Evolutionary conservation across 768 basidiomycete genomes (phyloP).

Genomic region (Suillus placidus): DNA sequence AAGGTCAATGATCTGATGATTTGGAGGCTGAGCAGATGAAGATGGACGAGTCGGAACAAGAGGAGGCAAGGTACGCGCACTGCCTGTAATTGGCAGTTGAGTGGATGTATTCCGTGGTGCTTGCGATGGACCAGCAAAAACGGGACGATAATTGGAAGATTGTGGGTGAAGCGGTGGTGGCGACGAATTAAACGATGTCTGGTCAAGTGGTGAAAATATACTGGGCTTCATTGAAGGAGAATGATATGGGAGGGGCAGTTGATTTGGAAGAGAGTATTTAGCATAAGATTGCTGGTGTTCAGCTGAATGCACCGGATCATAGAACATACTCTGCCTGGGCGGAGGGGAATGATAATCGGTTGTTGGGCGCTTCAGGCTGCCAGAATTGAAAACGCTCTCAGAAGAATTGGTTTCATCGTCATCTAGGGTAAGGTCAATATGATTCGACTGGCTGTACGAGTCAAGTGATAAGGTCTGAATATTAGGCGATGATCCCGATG

Average conservation of each 20-base stretch:
- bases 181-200: constrained; percentile 14
- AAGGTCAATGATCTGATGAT: constrained; percentile 72
- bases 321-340: constrained; percentile 16
- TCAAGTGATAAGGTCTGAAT: constrained; percentile 41
- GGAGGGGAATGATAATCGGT: constrained; percentile 31
- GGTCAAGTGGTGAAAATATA: constrained; percentile 6
- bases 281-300: constrained; percentile 23
- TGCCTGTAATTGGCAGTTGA: constrained; percentile 32
- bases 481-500: constrained; percentile 34
- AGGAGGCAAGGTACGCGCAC: constrained; percentile 26
- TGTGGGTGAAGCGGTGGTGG: constrained; percentile 21
- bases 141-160: constrained; percentile 46
- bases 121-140: constrained; percentile 50
- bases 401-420: constrained; percentile 54
- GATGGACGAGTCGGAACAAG: constrained; percentile 21
- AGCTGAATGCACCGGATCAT: constrained; percentile 25
- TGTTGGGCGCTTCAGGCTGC: constrained; percentile 45
- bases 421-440: constrained; percentile 73
- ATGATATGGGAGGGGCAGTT: constrained; percentile 18
- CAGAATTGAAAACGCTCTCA: constrained; percentile 26
- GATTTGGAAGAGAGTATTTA: constrained; percentile 14
- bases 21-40: constrained; percentile 29
- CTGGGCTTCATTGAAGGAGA: constrained; percentile 22
- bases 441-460: constrained; percentile 47
- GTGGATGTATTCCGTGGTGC: constrained; percentile 35